A percentile compares a stretch with the other conserved stretches of the same genome.
Conservation (phyloP, 2,329 filamentous ascomycete genomes). For the Aspergillus sp. region DNA sequence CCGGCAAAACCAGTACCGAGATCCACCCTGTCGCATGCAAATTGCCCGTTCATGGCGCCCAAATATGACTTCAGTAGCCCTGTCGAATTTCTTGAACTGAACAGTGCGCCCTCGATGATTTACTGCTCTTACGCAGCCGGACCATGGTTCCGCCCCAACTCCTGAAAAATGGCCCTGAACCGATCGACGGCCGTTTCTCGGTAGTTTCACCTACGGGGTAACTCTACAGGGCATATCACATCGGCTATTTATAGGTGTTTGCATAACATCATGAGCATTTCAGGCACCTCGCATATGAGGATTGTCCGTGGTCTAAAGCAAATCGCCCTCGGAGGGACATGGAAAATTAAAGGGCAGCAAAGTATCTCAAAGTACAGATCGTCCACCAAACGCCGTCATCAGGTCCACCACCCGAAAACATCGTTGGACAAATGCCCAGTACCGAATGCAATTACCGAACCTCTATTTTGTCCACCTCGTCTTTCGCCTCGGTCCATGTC, state of each 20-base stretch:
- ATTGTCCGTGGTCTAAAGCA: background rate
- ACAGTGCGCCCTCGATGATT: background rate
- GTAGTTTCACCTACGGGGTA: background rate
- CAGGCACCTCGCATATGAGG: background rate
- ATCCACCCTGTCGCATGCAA: background rate
- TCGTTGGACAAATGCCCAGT: background rate
- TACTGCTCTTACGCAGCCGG: background rate
- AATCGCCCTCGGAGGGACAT: background rate
- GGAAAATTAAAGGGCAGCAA: background rate
- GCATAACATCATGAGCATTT: background rate
- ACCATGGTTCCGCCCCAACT: background rate
- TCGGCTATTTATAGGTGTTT: background rate
- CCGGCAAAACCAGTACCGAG: background rate
- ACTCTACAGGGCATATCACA: background rate
- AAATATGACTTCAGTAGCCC: background rate
- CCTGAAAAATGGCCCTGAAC: background rate
- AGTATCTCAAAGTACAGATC: background rate
- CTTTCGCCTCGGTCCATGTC: slow-evolving; percentile 87
- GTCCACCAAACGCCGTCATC: slow-evolving; percentile 10
- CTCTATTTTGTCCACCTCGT: slow-evolving; percentile 83
- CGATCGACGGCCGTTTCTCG: background rate
- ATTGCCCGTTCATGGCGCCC: background rate
- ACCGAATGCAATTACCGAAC: slow-evolving; percentile 27
- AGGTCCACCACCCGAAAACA: background rate
- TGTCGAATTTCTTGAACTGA: no score